Evolutionary conservation across 257 asterid genomes (phyloP), one percentile per base, ranked within the genome.

Genomic region (Marsdenia floribunda): DNA sequence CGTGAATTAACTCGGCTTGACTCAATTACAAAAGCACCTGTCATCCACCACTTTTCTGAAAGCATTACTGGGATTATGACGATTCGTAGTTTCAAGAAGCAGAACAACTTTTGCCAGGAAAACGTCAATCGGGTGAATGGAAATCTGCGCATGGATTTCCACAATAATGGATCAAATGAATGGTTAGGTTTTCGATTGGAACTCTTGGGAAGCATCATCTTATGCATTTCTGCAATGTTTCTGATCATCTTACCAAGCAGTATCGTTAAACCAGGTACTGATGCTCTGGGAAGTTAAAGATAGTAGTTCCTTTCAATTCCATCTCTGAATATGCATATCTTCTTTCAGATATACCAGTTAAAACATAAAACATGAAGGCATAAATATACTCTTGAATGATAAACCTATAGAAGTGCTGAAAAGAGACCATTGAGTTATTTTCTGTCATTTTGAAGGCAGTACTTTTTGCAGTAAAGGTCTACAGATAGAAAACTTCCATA

Each of bases 101-200:
- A 95, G 82, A 87, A 83, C 40, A 82, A 83, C 37, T 95, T 95
- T 72, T 82, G 83, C 84, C 77, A 80, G 59, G 96, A 92, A 83
- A 95, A 95, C 58, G 84, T 92, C 55, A 80, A 75, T 37, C 96
- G 97, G 14, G 97, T 95, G 21, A 84, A 95, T 46, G 87, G 84
- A 55, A 95, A 86, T 78, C 68, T 92, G 38, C 87, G 98, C 18
- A 95, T 95, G 99, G 98, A 92, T 80, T 95, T 95, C 78, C 96
- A 95, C 81, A 95, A 89, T 65, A 85, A 89, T 38, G 99, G 93
- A 77, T 88, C 98, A 75, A 95, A 95, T 68, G 99, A 95, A 72
- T 95, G 99, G 99, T 77, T 95, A 68, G 99, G 98, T 44, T 90
- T 91, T 72, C 97, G 99, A 26, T 53, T 92, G 65, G 99, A 95